Conservation (phyloP, 176 grass and related monocot species). For the Ananas comosus region DNA sequence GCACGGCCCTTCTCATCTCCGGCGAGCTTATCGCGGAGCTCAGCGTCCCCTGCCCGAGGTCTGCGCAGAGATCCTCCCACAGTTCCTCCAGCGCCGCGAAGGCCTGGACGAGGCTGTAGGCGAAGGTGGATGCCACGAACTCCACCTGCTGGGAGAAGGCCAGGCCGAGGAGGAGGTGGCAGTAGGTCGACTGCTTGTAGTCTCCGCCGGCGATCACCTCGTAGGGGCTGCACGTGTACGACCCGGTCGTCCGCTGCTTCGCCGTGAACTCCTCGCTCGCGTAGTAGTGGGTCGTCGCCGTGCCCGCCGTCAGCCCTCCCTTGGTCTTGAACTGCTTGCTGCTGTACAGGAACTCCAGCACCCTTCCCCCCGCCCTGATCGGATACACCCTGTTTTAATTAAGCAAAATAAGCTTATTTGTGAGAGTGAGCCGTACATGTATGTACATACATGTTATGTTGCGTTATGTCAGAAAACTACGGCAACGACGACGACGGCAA, state of each 20-base stretch:
- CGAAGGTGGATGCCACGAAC: constrained; percentile 25
- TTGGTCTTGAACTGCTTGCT: constrained; percentile 22
- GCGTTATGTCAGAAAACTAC: too few species aligned
- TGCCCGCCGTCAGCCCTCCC: constrained; percentile 6
- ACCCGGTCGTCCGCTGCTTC: constrained; percentile 15
- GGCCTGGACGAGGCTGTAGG: constrained; percentile 24
- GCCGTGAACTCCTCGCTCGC: constrained; percentile 21
- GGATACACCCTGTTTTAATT: background rate
- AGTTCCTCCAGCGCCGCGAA: constrained; percentile 6
- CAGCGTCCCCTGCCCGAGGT: constrained; percentile 10
- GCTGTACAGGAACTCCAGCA: constrained; percentile 27
- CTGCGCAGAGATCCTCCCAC: constrained; percentile 24
- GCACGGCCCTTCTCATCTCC: constrained; percentile 9
- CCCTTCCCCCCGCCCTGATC: constrained; percentile 9
- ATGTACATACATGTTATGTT: too few species aligned
- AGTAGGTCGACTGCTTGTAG: constrained; percentile 26
- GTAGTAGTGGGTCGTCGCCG: constrained; percentile 25
- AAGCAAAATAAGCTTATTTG: background rate
- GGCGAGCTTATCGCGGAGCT: constrained; percentile 2
- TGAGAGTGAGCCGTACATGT: too few species aligned
- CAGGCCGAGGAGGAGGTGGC: constrained; percentile 29
- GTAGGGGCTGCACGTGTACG: constrained; percentile 21
- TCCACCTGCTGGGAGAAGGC: constrained; percentile 9
- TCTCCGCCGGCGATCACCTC: constrained; percentile 16
- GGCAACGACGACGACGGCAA: too few species aligned